phyloP scores from a whole-genome alignment of 23 red algal genomes.

The Agarophyton chilense region DNA sequence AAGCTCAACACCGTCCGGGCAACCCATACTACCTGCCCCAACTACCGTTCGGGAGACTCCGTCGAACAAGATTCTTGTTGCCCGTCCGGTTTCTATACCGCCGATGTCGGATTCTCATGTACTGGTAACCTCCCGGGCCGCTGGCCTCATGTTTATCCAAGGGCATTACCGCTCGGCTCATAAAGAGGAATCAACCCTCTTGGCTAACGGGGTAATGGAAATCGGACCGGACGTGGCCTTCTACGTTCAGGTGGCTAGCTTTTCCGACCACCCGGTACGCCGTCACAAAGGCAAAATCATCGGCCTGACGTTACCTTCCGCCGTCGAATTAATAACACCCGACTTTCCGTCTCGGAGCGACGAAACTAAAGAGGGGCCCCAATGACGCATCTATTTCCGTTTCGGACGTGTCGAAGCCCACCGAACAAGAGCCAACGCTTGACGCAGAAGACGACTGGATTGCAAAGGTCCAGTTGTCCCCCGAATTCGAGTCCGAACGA shows the following conservation, averaged over 20 bases:
- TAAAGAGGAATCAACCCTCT: neutral
- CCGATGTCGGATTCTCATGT: constrained; percentile 3
- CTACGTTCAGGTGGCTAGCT: neutral
- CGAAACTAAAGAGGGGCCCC: neutral
- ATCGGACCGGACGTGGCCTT: neutral
- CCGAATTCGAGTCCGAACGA: neutral
- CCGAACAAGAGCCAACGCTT: neutral
- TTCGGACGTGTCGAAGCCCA: no score
- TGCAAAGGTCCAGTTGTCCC: neutral
- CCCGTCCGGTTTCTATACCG: neutral
- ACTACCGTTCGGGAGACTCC: neutral
- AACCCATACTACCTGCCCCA: neutral
- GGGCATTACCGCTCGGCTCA: neutral
- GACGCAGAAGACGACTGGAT: neutral
- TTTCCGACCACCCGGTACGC: neutral
- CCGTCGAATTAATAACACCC: neutral
- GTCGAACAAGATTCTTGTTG: constrained; percentile 10
- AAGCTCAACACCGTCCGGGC: neutral
- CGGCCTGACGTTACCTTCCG: constrained; percentile 8
- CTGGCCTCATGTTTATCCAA: neutral
- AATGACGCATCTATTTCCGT: neutral
- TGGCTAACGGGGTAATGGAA: constrained; percentile 29
- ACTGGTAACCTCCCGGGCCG: neutral
- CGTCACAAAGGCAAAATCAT: neutral
- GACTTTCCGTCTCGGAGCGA: neutral